These are phyloP conservation scores for Aspergillus brunneoviolaceus DNA, from an alignment of 2,329 filamentous ascomycete species.

Conservation along the genomic window DNA sequence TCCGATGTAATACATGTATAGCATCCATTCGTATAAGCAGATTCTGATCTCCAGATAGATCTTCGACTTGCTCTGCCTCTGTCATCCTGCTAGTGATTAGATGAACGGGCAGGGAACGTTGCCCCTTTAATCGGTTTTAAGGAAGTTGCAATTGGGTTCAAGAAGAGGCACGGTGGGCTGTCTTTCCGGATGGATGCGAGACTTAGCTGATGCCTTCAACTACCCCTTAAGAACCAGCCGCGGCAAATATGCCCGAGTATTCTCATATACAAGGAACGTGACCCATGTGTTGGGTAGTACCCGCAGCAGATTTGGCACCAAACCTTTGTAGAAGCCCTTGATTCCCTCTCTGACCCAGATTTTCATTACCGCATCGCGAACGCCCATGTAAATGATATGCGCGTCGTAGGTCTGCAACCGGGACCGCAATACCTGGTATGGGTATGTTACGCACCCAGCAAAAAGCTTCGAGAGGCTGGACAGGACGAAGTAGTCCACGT, in stretches of 20 bases:
- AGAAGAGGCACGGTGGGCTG: not conserved
- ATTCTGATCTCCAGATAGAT: not conserved
- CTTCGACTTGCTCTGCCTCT: not conserved
- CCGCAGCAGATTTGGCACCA: slow-evolving; percentile 83
- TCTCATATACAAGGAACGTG: slow-evolving; percentile 96
- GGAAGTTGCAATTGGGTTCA: not conserved
- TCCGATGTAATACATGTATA: not conserved
- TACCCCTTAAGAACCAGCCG: slow-evolving; percentile 29
- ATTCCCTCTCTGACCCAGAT: slow-evolving; percentile 79
- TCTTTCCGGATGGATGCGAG: not conserved
- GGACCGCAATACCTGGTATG: slow-evolving; percentile 88
- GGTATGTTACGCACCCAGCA: slow-evolving; percentile 87
- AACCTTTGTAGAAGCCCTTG: slow-evolving; percentile 84
- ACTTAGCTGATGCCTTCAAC: not conserved
- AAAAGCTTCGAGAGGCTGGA: slow-evolving; percentile 81
- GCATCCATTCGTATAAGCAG: not conserved
- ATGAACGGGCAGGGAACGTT: not conserved
- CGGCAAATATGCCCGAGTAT: slow-evolving; percentile 72
- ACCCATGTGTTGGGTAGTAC: slow-evolving; percentile 95
- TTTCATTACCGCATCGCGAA: slow-evolving; percentile 68
- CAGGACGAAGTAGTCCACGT: slow-evolving; percentile 75
- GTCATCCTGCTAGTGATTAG: not conserved
- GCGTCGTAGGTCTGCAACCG: slow-evolving; percentile 88
- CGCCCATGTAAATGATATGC: slow-evolving; percentile 68
- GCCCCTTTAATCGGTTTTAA: not conserved